Evolutionary conservation across 768 basidiomycete genomes (phyloP), one percentile per base, ranked within the genome.

Genomic region (Pulveroboletus ravenelii): DNA sequence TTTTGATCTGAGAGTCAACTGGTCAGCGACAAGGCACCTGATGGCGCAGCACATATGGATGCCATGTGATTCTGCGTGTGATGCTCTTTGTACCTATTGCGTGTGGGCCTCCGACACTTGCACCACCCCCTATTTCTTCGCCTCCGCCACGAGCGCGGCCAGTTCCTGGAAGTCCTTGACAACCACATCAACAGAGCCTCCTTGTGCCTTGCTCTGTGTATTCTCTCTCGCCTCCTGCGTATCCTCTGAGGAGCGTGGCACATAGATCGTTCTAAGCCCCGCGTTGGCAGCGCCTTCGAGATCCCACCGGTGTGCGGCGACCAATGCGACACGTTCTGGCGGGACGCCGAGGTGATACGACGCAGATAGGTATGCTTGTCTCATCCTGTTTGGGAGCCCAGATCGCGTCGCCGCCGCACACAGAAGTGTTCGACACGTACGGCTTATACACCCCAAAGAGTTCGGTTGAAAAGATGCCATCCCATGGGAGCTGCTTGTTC

Each of bases 401-500:
- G 25, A 27, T 27, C 25, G 25, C 25, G 25, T 27, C 25, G 25
- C 6, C 25, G 25, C 25, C 25, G 25, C 6, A 27, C 6, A 27
- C 25, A 27, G 6, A 27, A 6, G 25, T 27, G 25, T 27, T 7
- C 23, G 31, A 44, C 6, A 66, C 80, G 35, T 39, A 85, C 84
- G 85, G 82, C 60, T 87, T 87, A 70, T 78, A 86, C 0, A 77
- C 75, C 9, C 72, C 70, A 43, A 85, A 81, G 15, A 86, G 66
- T 48, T 84, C 81, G 1, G 76, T 69, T 1, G 83, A 83, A 48
- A 87, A 74, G 18, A 87, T 65, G 1, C 72, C 70, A 50, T 86
- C 83, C 84, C 81, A 85, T 0, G 84, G 83, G 4, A 86, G 66
- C 15, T 75, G 69, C 3, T 81, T 78, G 48, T 78, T 65, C 64